phyloP scores from a whole-genome alignment of 2,329 filamentous ascomycete species.

The Hyphodiscus sp. region DNA sequence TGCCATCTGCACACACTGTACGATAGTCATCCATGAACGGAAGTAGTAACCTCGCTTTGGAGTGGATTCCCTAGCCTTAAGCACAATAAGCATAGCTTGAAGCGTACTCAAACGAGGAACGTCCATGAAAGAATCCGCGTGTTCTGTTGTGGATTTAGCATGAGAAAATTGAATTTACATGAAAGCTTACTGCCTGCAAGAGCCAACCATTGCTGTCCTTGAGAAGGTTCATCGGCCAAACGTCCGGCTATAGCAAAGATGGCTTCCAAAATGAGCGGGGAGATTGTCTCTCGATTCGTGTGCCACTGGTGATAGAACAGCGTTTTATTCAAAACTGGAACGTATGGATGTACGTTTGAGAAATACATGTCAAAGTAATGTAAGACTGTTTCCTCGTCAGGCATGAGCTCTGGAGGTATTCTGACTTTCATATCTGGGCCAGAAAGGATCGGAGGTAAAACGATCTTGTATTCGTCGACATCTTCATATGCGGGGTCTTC shows the following conservation, averaged over 20 bases:
- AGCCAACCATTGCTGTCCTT: constrained; percentile 89
- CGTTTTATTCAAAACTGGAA: constrained; percentile 78
- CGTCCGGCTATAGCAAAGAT: constrained; percentile 86
- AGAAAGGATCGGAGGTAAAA: constrained; percentile 60
- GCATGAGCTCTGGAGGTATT: constrained; percentile 91
- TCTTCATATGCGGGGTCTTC: constrained; percentile 62
- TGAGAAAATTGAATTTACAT: background rate
- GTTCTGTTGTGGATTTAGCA: constrained; percentile 49
- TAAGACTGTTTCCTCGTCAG: constrained; percentile 71
- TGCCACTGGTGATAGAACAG: constrained; percentile 89
- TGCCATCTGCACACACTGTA: constrained; percentile 86
- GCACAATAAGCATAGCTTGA: constrained; percentile 77
- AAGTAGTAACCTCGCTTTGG: constrained; percentile 95
- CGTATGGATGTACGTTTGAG: constrained; percentile 82
- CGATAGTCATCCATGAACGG: constrained; percentile 93
- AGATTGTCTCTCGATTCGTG: constrained; percentile 73
- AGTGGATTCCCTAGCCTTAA: constrained; percentile 87
- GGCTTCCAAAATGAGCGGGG: constrained; percentile 80
- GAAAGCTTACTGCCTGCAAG: constrained; percentile 64
- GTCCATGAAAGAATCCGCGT: constrained; percentile 91
- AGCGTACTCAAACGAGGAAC: constrained; percentile 84
- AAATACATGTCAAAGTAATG: constrained; percentile 91
- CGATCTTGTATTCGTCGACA: constrained; percentile 64
- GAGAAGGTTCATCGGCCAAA: constrained; percentile 73
- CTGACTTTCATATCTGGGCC: constrained; percentile 71